Percentiles rank a stretch among this genome's conserved stretches.
Conservation (phyloP, 2,329 filamentous ascomycete species). For the Alternaria infectoria region DNA sequence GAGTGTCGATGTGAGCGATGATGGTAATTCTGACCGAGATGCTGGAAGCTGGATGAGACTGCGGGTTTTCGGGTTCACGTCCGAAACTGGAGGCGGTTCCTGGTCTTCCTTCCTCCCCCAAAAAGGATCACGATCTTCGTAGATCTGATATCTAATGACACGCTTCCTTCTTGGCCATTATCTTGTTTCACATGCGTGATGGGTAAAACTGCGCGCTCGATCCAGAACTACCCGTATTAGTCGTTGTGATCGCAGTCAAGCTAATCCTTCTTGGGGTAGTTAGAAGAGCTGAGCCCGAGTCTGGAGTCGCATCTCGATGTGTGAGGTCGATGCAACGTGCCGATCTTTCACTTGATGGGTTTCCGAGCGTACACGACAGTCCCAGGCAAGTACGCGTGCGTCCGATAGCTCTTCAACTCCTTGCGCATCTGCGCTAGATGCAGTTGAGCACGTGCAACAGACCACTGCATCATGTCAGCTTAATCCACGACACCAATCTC, state of each 20-base stretch:
- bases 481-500: neutral
- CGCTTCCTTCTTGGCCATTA: neutral
- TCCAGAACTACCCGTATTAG: accelerated
- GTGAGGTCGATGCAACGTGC: neutral
- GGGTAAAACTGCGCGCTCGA: neutral
- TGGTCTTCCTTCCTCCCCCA: neutral
- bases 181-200: neutral
- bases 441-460: conserved; percentile 41
- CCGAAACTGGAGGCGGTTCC: neutral
- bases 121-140: neutral
- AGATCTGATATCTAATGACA: neutral
- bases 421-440: conserved; percentile 47
- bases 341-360: conserved; percentile 21
- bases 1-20: neutral
- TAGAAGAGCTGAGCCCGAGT: neutral
- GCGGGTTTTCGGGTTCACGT: neutral
- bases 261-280: neutral
- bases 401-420: conserved; percentile 39
- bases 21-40: neutral
- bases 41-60: neutral
- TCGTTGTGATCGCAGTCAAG: neutral
- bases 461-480: conserved; percentile 30
- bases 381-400: conserved; percentile 46
- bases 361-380: conserved; percentile 48
- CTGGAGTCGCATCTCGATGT: neutral